These are phyloP conservation scores for Fusarium piperis DNA, from an alignment of 2,329 filamentous ascomycete genomes.

Conservation along the genomic window DNA sequence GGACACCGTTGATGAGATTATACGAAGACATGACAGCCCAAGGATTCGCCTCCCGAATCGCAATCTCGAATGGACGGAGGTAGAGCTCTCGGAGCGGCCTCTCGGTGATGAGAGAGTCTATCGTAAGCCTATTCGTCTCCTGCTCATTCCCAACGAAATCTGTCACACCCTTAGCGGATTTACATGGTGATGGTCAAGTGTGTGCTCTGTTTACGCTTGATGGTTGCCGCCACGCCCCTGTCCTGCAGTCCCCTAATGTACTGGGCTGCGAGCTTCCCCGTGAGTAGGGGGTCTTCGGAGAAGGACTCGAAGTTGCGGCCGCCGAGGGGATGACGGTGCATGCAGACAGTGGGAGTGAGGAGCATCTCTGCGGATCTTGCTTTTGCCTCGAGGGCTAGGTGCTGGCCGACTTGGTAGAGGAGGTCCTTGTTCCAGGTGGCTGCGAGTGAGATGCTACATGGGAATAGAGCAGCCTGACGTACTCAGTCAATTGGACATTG, in stretches of 20 bases:
- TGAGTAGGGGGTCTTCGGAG: conserved; percentile 82
- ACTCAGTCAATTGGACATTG: background rate
- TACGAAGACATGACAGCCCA: conserved; percentile 78
- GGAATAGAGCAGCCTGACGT: conserved; percentile 75
- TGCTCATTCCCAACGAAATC: conserved; percentile 79
- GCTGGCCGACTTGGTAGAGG: conserved; percentile 73
- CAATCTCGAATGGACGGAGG: conserved; percentile 79
- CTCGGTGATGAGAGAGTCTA: conserved; percentile 72
- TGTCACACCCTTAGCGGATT: conserved; percentile 34
- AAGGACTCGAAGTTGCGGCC: conserved; percentile 89
- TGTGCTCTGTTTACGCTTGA: conserved; percentile 69
- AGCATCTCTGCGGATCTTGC: conserved; percentile 79
- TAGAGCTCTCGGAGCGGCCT: conserved; percentile 75
- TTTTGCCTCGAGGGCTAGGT: conserved; percentile 76
- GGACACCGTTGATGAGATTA: conserved; percentile 72
- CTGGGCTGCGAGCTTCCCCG: conserved; percentile 76
- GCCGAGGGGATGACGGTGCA: conserved; percentile 84
- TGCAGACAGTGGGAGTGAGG: conserved; percentile 81
- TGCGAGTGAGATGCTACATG: conserved; percentile 80
- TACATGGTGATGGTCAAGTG: background rate
- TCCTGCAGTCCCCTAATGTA: conserved; percentile 80
- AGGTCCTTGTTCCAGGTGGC: conserved; percentile 82
- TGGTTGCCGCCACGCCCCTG: conserved; percentile 77
- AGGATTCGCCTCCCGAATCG: conserved; percentile 73
- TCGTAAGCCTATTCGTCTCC: conserved; percentile 65